These are phyloP conservation scores for Nicotiana attenuata DNA, from an alignment of 257 asterid species.

Conservation along the genomic window DNA sequence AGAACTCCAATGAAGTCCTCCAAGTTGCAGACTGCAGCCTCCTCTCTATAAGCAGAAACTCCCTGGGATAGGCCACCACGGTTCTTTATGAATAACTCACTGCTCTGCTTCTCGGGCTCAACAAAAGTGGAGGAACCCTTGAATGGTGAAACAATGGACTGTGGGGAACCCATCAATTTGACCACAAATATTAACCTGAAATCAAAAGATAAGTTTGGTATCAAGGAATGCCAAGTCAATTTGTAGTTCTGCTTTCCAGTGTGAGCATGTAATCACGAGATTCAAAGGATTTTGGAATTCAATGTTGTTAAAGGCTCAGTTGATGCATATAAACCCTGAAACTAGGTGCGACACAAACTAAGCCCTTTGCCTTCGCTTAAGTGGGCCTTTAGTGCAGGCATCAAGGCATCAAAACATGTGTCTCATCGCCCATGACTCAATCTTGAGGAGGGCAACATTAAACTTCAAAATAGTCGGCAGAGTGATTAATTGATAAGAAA, in stretches of 20 bases:
- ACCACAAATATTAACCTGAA: neutral
- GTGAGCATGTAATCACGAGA: too few species aligned
- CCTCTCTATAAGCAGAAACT: constrained; percentile 34
- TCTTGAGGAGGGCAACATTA: too few species aligned
- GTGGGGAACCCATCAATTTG: constrained; percentile 82
- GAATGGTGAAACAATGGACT: constrained; percentile 83
- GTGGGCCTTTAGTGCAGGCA: too few species aligned
- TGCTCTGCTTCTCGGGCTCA: constrained; percentile 55
- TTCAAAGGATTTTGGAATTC: constrained; percentile 29
- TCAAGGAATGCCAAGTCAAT: constrained; percentile 25
- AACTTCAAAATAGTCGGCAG: too few species aligned
- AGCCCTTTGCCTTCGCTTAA: too few species aligned
- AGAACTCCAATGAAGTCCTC: constrained; percentile 54
- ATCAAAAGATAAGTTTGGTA: constrained; percentile 11
- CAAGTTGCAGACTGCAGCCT: constrained; percentile 23
- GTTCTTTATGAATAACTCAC: constrained; percentile 27
- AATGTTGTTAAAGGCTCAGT: constrained; percentile 75
- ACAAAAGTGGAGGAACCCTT: constrained; percentile 44
- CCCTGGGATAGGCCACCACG: constrained; percentile 25
- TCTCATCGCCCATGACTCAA: too few species aligned
- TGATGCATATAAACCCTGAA: constrained; percentile 38
- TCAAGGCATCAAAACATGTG: too few species aligned
- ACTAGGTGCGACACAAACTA: too few species aligned
- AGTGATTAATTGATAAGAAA: too few species aligned
- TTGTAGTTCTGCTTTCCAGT: too few species aligned